Percentiles rank a stretch among this genome's conserved stretches.
Conservation (phyloP, 2,329 filamentous ascomycete species). For the Penicillium sp. region DNA sequence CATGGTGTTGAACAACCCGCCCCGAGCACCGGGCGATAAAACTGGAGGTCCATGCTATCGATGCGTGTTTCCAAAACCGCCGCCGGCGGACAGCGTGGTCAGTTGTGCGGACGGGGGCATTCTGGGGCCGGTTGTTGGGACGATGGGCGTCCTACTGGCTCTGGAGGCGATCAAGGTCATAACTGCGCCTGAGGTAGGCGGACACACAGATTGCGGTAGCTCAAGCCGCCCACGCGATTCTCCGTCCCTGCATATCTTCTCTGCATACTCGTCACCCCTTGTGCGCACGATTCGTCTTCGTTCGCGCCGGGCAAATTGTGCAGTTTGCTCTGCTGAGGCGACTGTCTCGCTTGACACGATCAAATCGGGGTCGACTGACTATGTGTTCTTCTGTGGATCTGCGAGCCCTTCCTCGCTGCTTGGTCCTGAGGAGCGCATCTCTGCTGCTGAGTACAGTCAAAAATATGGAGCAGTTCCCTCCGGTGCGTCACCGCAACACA, state of each 20-base stretch:
- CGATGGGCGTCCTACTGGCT: constrained; percentile 90
- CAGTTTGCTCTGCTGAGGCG: constrained; percentile 66
- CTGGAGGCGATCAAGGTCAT: constrained; percentile 86
- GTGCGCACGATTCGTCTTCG: constrained; percentile 77
- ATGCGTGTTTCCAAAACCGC: constrained; percentile 85
- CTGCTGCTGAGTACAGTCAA: constrained; percentile 56
- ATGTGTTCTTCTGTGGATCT: constrained; percentile 79
- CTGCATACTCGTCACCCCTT: constrained; percentile 40
- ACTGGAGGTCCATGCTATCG: constrained; percentile 82
- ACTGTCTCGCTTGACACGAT: constrained; percentile 63
- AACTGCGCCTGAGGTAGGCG: constrained; percentile 36
- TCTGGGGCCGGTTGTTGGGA: constrained; percentile 83
- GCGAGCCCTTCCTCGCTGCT: constrained; percentile 55
- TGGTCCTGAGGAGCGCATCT: constrained; percentile 62
- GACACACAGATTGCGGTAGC: constrained; percentile 16
- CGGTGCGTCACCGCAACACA: constrained; percentile 36
- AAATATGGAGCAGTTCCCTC: constrained; percentile 4
- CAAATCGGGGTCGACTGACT: constrained; percentile 67
- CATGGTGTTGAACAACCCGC: constrained; percentile 79
- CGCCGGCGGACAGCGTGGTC: constrained; percentile 74
- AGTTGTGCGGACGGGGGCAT: constrained; percentile 93
- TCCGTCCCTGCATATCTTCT: constrained; percentile 43
- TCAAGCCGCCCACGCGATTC: constrained; percentile 26
- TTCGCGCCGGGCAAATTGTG: constrained; percentile 64
- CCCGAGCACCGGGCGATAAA: constrained; percentile 55